phyloP scores from a whole-genome alignment of 1,284 basidiomycete species.

The Pseudozyma flocculosa region DNA sequence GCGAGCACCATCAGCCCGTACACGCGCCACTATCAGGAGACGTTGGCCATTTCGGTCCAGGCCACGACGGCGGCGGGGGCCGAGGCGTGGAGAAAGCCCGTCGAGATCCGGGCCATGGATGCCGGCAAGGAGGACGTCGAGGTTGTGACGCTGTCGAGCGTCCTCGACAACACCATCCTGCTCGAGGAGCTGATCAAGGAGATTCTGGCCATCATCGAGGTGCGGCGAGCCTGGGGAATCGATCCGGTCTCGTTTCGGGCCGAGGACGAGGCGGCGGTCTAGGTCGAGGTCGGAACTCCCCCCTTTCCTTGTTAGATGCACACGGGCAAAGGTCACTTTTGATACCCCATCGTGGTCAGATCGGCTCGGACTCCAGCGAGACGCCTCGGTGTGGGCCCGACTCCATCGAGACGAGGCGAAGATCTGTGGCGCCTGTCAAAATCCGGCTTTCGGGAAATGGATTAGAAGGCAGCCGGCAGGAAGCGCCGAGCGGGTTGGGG shows the following conservation, averaged over 20 bases:
- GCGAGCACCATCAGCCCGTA: slow-evolving; percentile 25
- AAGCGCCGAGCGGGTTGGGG: no score
- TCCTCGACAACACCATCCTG: slow-evolving; percentile 92
- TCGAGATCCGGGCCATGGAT: slow-evolving; percentile 4
- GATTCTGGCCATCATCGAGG: slow-evolving; percentile 80
- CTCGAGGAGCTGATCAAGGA: slow-evolving; percentile 96
- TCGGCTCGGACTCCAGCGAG: no score
- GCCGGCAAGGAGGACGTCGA: slow-evolving; percentile 3
- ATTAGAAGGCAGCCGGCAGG: no score
- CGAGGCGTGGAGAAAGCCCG: slow-evolving; percentile 12
- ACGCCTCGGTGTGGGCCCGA: no score
- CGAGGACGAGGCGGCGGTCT: background rate
- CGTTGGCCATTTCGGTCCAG: slow-evolving; percentile 72
- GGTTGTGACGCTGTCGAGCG: slow-evolving; percentile 71
- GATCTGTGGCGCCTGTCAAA: no score
- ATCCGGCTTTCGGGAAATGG: no score
- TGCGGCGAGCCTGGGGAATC: slow-evolving; percentile 79
- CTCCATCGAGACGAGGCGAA: no score
- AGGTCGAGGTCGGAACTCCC: no score
- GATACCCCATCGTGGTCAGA: no score
- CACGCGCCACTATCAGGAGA: slow-evolving; percentile 78
- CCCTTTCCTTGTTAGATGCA: no score
- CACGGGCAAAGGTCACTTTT: no score
- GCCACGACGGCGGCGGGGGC: slow-evolving; percentile 65
- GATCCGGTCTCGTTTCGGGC: slow-evolving; percentile 61